Evolutionary conservation across 164 flowering plant species (phyloP).

Genomic region (Buxus sempervirens): DNA sequence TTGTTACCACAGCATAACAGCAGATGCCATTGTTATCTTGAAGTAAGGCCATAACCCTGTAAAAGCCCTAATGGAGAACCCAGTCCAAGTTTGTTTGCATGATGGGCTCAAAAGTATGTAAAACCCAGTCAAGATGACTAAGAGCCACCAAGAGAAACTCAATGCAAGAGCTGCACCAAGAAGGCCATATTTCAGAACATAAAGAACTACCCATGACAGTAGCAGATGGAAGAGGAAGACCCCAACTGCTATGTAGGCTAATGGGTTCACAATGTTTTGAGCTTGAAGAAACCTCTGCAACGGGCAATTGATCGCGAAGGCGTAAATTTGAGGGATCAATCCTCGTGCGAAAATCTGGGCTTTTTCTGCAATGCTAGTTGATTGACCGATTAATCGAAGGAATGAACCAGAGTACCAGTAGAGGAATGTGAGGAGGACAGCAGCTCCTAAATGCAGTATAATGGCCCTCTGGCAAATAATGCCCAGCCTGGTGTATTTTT

Average conservation of each 20-base stretch:
- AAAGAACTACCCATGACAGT: slow-evolving; percentile 48
- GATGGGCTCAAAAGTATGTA: slow-evolving; percentile 52
- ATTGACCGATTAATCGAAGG: slow-evolving; percentile 42
- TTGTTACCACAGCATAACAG: slow-evolving; percentile 61
- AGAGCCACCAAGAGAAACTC: slow-evolving; percentile 72
- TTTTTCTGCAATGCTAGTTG: slow-evolving; percentile 32
- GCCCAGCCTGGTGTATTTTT: slow-evolving; percentile 37
- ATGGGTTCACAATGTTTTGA: slow-evolving; percentile 54
- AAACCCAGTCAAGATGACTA: slow-evolving; percentile 33
- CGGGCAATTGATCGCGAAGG: slow-evolving; percentile 48
- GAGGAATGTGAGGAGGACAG: slow-evolving; percentile 40
- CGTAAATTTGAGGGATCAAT: slow-evolving; percentile 42
- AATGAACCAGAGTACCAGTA: slow-evolving; percentile 49
- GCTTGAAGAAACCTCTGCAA: slow-evolving; percentile 62
- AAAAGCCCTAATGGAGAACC: slow-evolving; percentile 54
- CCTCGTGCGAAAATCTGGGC: slow-evolving; percentile 52
- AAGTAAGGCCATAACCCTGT: slow-evolving; percentile 61
- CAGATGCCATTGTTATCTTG: slow-evolving; percentile 51
- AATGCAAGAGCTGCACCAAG: slow-evolving; percentile 64
- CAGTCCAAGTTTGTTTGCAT: slow-evolving; percentile 62
- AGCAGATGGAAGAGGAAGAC: slow-evolving; percentile 44
- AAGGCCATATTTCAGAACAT: slow-evolving; percentile 46
- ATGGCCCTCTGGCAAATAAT: slow-evolving; percentile 54
- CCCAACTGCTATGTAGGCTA: slow-evolving; percentile 51
- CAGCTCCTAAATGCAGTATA: slow-evolving; percentile 46